A percentile compares a stretch with the other conserved stretches of the same genome.
These are phyloP conservation scores for Aspergillus sp. DNA, from an alignment of 2,329 filamentous ascomycete species.

Conservation along the genomic window DNA sequence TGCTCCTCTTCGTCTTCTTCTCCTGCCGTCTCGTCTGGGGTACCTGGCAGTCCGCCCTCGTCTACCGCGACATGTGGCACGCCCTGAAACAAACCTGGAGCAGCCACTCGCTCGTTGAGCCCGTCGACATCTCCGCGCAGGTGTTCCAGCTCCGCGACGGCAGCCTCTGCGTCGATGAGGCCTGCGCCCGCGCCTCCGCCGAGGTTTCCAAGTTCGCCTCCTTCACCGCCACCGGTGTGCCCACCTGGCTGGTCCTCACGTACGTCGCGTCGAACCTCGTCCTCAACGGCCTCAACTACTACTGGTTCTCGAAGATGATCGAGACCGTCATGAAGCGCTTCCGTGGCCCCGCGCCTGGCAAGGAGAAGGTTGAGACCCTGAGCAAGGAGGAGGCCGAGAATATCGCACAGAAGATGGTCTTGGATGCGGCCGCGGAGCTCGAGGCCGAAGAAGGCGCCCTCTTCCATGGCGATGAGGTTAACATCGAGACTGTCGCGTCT, in stretches of 20 bases:
- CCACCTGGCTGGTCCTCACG: slow-evolving; percentile 57
- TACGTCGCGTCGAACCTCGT: slow-evolving; percentile 59
- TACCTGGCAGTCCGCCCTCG: slow-evolving; percentile 55
- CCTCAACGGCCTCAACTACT: slow-evolving; percentile 63
- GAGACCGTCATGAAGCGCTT: slow-evolving; percentile 63
- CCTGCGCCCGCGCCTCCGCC: slow-evolving; percentile 39
- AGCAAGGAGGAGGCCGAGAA: slow-evolving; percentile 18
- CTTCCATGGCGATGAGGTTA: slow-evolving; percentile 22
- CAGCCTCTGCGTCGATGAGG: slow-evolving; percentile 36
- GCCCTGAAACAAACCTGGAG: slow-evolving; percentile 46
- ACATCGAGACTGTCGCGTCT: slow-evolving; percentile 20
- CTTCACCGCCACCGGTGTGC: slow-evolving; percentile 41
- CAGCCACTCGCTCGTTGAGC: slow-evolving; percentile 23
- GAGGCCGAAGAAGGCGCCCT: slow-evolving; percentile 29
- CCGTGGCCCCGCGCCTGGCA: slow-evolving; percentile 32
- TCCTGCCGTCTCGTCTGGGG: slow-evolving; percentile 62
- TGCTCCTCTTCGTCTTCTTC: slow-evolving; percentile 59
- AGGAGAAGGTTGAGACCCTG: slow-evolving; percentile 17
- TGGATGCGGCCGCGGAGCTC: slow-evolving; percentile 33
- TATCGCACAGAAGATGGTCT: slow-evolving; percentile 29
- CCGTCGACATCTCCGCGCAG: slow-evolving; percentile 30
- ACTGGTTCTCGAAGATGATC: slow-evolving; percentile 68
- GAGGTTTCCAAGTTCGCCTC: slow-evolving; percentile 51
- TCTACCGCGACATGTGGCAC: slow-evolving; percentile 59
- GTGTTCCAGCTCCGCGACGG: slow-evolving; percentile 36